Base-by-base conservation (phyloP, 768 basidiomycete genomes). In the Lentinula sp. region DNA sequence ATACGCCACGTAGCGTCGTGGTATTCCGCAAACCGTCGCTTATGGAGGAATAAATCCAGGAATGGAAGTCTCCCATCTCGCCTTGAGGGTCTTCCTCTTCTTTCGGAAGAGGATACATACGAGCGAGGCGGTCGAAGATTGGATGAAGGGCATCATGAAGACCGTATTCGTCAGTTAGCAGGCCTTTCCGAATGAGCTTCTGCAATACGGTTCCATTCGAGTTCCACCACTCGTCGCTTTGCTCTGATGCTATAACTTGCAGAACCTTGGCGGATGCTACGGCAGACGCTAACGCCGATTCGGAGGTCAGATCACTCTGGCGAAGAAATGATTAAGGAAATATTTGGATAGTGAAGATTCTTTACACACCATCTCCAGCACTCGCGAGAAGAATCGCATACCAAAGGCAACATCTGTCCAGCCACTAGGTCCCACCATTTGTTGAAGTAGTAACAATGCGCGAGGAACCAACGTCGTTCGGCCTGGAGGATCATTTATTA, bases 351-450 rank as follows among this genome's bases (percentile, higher is more conserved):
- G 67, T 53, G 51, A 42, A 18, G 59, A 41, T 3, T 41, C 61
- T 36, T 32, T 41, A 74, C 80, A 67, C 67, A 91, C 94, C 77
- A 86, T 87, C 66, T 91, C 89, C 45, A 99, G 81, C 1, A 89
- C 82, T 36, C 93, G 82, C 53, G 88, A 83, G 76, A 99, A 98
- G 74, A 89, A 98, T 57, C 90, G 84, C 49, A 98, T 77, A 62
- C 97, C 96, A 63, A 98, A 87, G 6, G 90, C 91, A 5, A 98
- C 93, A 10, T 96, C 94, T 7, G 81, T 85, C 91, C 97, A 94
- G 8, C 95, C 95, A 52, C 81, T 81, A 0, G 90, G 86, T 1
- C 90, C 86, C 18, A 95, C 82, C 68, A 99, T 88, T 64, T 83
- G 79, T 66, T 90, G 87, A 55, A 99, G 78, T 32, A 91, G 72